A percentile compares a stretch with the other conserved stretches of the same genome.
phyloP scores from a whole-genome alignment of 1,284 basidiomycete species.

The Ustilago trichophora region DNA sequence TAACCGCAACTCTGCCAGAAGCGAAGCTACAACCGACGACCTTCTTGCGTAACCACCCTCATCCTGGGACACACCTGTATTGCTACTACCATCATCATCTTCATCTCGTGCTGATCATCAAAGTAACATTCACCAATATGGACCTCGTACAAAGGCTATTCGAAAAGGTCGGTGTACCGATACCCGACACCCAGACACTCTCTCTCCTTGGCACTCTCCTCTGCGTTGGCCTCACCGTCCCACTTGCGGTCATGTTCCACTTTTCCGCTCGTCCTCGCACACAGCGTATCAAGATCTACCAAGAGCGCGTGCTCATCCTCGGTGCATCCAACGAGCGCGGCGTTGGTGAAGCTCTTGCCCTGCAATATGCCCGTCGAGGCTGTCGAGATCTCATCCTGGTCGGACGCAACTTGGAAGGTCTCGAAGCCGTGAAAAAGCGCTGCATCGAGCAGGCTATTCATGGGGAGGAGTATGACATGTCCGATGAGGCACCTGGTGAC shows the following conservation, averaged over 20 bases:
- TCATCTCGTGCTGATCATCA: no score
- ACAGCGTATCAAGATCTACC: conserved; percentile 61
- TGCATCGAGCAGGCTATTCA: conserved; percentile 68
- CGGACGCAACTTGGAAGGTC: conserved; percentile 73
- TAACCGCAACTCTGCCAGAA: neutral
- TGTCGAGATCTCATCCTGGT: conserved; percentile 78
- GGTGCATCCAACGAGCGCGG: conserved; percentile 78
- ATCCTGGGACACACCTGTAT: no score
- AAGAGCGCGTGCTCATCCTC: conserved; percentile 80
- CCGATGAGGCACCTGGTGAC: conserved; percentile 48
- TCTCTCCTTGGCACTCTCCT: conserved; percentile 29
- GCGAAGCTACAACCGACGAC: no score
- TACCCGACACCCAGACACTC: conserved; percentile 29
- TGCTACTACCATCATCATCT: no score
- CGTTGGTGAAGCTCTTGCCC: conserved; percentile 78
- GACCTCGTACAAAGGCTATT: conserved; percentile 24
- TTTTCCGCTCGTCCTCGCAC: conserved; percentile 24
- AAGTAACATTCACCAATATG: no score
- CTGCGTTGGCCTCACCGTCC: conserved; percentile 25
- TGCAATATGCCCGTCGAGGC: conserved; percentile 77
- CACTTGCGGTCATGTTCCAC: conserved; percentile 27
- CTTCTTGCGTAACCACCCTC: conserved; percentile 6
- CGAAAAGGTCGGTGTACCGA: conserved; percentile 19
- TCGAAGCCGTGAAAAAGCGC: conserved; percentile 74
- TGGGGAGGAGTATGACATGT: conserved; percentile 54